Base-by-base conservation (phyloP, 768 basidiomycete species). In the Crassisporium funariophilum region DNA sequence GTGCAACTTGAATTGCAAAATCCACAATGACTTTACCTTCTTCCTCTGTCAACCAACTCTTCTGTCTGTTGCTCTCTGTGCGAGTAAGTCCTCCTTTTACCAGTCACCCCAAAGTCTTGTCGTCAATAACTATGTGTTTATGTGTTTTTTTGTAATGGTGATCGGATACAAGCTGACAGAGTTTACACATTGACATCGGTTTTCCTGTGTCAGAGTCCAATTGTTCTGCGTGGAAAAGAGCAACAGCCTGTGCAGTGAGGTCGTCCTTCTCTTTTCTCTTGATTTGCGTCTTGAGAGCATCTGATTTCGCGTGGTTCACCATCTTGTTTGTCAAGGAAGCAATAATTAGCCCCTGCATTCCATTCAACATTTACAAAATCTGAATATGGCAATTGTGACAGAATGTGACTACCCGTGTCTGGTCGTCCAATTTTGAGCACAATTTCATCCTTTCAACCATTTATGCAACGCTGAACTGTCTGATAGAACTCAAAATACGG, bases 21-120 rank as follows among this genome's bases (percentile, higher is more conserved):
- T 53, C 41, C 24, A 74, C 57, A 21, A 75, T 52, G 4, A 52
- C 41, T 8, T 66, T 49, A 8, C 37, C 60, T 55, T 76, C 66
- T 12, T 48, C 56, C 1, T 34, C 13, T 0, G 56, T 60, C 2
- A 56, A 39, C 41, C 37, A 46, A 0, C 11, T 20, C 5, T 22
- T n/a, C 17, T 19, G 35, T 13, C 15, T 29, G 29, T 44, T 35
- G 2, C 51, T 46, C 9, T 49, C 24, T 13, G 15, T 39, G 2
- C 31, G 20, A 2, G 47, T 48, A 3, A 24, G 23, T 11, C 46
- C 46, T n/a, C 52, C 46, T 8, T 49, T 37, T 12, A 23, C 52
- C 25, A 42, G 49, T 12, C 20, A 33, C 11, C 20, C 29, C 25
- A 62, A 45, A 37, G 55, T 55, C 2, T 41, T 39, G 44, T 55